Base-by-base conservation (phyloP, 371 early-diverging fungal species). In the Mucor ambiguus region DNA sequence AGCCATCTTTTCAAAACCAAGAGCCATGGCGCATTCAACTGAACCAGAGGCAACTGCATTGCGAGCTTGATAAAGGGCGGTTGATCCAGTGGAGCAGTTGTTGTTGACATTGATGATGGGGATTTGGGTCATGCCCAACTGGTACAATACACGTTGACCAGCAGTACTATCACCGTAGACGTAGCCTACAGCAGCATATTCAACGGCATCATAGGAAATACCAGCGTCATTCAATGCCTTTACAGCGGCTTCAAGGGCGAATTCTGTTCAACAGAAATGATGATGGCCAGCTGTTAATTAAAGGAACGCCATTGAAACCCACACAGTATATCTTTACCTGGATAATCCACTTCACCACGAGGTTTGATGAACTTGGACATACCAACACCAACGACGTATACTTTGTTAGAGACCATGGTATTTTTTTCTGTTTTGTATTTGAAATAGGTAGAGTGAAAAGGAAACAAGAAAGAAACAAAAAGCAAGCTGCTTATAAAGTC, bases 1-100 rank as follows among this genome's bases (percentile, higher is more conserved):
- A 14, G 77, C 80, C 93, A 93, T 93, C 71, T 87, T 88, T 66
- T 93, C 92, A 68, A 93, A 93, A 9, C 92, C 92, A 38, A 93
- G 82, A 4, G 92, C 91, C 78, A 92, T 77, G 63, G 88, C 90
- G 72, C 90, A 90, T 26, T 91, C 90, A n/a, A 77, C 87, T 38
- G 74, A 64, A 16, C 93, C 92, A 30, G 79, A 77, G 29, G 84
- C 89, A 63, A 93, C 80, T 1, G 87, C 84, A 66, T 85, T 84
- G 29, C 89, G 86, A 11, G 92, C 93, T 67, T 88, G 77, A 68
- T 75, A 90, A 55, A 92, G 78, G n/a, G 93, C 92, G 20, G 92
- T 86, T 2, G 90, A 90, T 11, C 93, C 92, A 33, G 92, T 91
- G 7, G 90, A 85, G 74, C 93, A 91, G 78, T 92, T 91, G 85